phyloP scores from a whole-genome alignment of 2,329 filamentous ascomycete genomes.

The Fusarium sp. region DNA sequence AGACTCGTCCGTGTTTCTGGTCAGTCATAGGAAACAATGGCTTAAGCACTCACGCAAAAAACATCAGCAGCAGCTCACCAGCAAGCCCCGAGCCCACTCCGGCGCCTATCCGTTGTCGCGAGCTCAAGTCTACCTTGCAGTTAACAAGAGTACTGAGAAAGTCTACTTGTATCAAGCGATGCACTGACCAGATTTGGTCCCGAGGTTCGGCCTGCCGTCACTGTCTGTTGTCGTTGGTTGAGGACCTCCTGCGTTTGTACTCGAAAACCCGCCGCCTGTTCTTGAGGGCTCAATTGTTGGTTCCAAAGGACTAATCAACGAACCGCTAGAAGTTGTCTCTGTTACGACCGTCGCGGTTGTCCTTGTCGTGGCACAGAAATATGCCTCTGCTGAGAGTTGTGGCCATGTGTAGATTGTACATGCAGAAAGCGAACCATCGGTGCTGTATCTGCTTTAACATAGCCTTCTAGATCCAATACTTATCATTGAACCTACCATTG shows the following conservation, averaged over 20 bases:
- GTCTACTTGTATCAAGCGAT: not conserved
- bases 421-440: not conserved
- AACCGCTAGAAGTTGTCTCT: not conserved
- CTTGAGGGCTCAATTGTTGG: not conserved
- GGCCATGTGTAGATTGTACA: conserved; percentile 30
- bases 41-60: conserved; percentile 17
- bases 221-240: not conserved
- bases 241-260: not conserved
- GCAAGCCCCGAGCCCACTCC: conserved; percentile 9
- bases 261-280: not conserved
- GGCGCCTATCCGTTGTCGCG: conserved; percentile 16
- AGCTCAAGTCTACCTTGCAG: not conserved
- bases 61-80: conserved; percentile 17
- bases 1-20: not conserved
- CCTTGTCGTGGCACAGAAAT: conserved; percentile 11
- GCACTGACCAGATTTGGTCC: conserved; percentile 15
- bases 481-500: conserved; percentile 1
- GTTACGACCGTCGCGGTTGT: conserved; percentile 1
- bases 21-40: not conserved
- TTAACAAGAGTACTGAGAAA: not conserved
- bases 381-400: not conserved
- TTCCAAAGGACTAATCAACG: not conserved
- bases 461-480: not conserved
- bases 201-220: not conserved
- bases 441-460: not conserved